phyloP scores from a whole-genome alignment of 306 rosid genomes.

The Canavalia gladiata region DNA sequence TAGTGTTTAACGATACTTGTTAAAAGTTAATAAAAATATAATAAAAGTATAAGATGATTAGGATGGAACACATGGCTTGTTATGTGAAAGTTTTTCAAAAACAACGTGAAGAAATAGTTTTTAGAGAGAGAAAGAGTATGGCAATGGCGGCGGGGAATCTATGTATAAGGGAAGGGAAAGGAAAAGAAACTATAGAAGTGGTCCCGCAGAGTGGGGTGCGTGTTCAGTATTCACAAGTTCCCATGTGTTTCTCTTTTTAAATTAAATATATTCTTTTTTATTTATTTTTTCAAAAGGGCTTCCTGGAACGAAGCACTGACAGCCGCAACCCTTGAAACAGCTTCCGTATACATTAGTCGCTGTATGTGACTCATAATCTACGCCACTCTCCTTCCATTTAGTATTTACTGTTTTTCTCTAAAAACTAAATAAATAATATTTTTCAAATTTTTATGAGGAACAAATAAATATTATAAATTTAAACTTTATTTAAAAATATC shows the following conservation, averaged over 20 bases:
- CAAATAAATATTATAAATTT: neutral
- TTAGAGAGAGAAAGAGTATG: neutral
- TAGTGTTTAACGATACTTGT: neutral
- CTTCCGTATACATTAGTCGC: neutral
- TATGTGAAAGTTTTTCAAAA: neutral
- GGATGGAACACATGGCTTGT: neutral
- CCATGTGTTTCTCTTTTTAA: conserved; percentile 55
- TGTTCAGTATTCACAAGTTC: conserved; percentile 48
- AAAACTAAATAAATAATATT: no score
- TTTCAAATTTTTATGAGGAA: no score
- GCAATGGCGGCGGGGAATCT: conserved; percentile 83
- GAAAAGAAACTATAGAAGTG: conserved; percentile 54
- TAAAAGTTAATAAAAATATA: neutral
- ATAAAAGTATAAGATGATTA: neutral
- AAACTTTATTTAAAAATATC: neutral
- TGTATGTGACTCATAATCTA: neutral
- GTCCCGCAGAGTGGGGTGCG: conserved; percentile 49
- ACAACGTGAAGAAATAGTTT: conserved; percentile 62
- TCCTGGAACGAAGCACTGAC: conserved; percentile 58
- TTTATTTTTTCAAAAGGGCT: conserved; percentile 15
- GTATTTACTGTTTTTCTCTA: no score
- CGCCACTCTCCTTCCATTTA: no score
- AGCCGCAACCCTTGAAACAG: conserved; percentile 76
- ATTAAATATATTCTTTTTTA: neutral
- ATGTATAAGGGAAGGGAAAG: conserved; percentile 33